These are phyloP conservation scores for Podospora fimiseda DNA, from an alignment of 495 filamentous ascomycete species.

Conservation along the genomic window DNA sequence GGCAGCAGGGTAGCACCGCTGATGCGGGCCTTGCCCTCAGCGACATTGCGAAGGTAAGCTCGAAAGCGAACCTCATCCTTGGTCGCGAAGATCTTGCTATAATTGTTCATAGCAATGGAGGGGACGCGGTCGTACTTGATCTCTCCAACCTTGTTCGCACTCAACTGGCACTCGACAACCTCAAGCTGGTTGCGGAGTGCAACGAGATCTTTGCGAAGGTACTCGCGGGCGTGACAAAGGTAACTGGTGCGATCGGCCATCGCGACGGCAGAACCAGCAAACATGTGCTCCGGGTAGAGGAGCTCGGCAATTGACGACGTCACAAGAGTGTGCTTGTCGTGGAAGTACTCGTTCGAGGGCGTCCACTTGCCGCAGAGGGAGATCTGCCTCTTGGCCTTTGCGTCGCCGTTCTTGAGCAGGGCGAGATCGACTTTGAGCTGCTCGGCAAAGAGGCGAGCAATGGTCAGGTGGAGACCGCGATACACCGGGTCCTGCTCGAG, in stretches of 20 bases:
- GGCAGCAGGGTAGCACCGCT: conserved; percentile 42
- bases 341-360: conserved; percentile 36
- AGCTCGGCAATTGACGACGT: conserved; percentile 43
- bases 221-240: conserved; percentile 40
- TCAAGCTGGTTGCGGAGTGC: conserved; percentile 37
- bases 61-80: conserved; percentile 40
- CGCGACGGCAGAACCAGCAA: conserved; percentile 12
- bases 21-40: conserved; percentile 27
- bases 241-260: conserved; percentile 33
- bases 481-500: conserved; percentile 31
- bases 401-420: conserved; percentile 25
- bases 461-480: conserved; percentile 34
- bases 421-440: conserved; percentile 39
- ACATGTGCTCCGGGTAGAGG: conserved; percentile 26
- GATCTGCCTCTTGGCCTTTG: conserved; percentile 28
- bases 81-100: conserved; percentile 32
- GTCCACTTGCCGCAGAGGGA: conserved; percentile 48
- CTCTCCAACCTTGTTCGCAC: conserved; percentile 27
- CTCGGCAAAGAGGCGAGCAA: conserved; percentile 43
- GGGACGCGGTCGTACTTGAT: conserved; percentile 46
- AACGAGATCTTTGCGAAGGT: conserved; percentile 34
- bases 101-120: conserved; percentile 42
- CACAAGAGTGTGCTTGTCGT: conserved; percentile 45
- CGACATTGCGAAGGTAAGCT: conserved; percentile 35
- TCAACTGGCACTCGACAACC: conserved; percentile 41